phyloP scores from a whole-genome alignment of 306 rosid genomes.

The Macrotyloma uniflorum region DNA sequence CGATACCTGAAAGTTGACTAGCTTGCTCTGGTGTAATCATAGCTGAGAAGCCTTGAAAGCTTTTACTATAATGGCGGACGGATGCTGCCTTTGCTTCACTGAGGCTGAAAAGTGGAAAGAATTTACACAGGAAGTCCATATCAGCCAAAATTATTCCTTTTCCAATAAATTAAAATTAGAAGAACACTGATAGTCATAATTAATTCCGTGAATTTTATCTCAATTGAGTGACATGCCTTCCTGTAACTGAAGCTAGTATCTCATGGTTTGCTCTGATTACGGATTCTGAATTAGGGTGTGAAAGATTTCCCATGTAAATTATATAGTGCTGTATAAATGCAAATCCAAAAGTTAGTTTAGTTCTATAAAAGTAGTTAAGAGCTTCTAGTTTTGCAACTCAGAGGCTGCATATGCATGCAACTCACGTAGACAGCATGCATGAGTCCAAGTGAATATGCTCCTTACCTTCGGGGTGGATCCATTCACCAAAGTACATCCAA shows the following conservation, averaged over 20 bases:
- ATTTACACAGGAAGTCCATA: background rate
- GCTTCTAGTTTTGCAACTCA: background rate
- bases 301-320: conserved; percentile 72
- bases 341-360: conserved; percentile 27
- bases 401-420: conserved; percentile 35
- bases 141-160: background rate
- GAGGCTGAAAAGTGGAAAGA: conserved; percentile 49
- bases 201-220: background rate
- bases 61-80: conserved; percentile 66
- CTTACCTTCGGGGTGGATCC: conserved; percentile 58
- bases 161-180: background rate
- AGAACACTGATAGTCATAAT: background rate
- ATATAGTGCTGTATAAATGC: conserved; percentile 58
- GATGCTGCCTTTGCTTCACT: conserved; percentile 52
- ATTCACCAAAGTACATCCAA: conserved; percentile 43
- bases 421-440: conserved; percentile 32
- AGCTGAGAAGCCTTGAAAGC: conserved; percentile 76
- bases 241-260: conserved; percentile 61
- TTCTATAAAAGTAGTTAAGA: background rate
- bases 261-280: conserved; percentile 67
- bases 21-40: conserved; percentile 68
- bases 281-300: conserved; percentile 62
- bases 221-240: conserved; percentile 47
- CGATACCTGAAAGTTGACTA: conserved; percentile 55
- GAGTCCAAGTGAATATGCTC: background rate